Evolutionary conservation across 805 yeast genomes (phyloP).

Genomic region (Kregervanrija delftensis): DNA sequence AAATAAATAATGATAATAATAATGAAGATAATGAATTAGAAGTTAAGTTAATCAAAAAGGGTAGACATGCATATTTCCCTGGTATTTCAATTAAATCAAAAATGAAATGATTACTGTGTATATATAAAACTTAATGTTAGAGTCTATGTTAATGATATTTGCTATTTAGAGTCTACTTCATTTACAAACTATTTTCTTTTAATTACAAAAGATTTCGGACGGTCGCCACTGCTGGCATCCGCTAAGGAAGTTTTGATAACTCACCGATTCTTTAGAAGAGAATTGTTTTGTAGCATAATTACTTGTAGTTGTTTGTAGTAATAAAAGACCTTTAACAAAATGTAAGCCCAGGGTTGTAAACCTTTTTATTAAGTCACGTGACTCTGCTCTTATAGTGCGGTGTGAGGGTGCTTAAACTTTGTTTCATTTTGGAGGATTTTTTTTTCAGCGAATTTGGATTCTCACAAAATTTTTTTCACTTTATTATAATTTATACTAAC

Average conservation of each 20-base stretch:
- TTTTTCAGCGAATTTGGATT: not conserved
- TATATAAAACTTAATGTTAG: no score
- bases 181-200: no score
- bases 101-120: no score
- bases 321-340: no score
- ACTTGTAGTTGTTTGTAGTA: no score
- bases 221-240: conserved; percentile 50
- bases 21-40: conserved; percentile 4
- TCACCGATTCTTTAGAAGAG: conserved; percentile 41
- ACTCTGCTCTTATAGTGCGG: no score
- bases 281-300: not conserved
- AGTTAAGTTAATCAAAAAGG: conserved; percentile 24
- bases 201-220: conserved; percentile 33
- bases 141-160: not conserved
- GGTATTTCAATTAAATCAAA: conserved; percentile 11
- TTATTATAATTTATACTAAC: no score
- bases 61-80: conserved; percentile 44
- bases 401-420: not conserved
- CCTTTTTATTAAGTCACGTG: no score
- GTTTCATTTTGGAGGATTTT: not conserved
- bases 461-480: no score
- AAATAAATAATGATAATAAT: not conserved
- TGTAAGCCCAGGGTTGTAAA: no score
- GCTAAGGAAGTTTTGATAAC: conserved; percentile 46
- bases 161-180: no score